Evolutionary conservation across 2,329 filamentous ascomycete genomes (phyloP), one percentile per base, ranked within the genome.

Genomic region (Sordariomycetes sp.): DNA sequence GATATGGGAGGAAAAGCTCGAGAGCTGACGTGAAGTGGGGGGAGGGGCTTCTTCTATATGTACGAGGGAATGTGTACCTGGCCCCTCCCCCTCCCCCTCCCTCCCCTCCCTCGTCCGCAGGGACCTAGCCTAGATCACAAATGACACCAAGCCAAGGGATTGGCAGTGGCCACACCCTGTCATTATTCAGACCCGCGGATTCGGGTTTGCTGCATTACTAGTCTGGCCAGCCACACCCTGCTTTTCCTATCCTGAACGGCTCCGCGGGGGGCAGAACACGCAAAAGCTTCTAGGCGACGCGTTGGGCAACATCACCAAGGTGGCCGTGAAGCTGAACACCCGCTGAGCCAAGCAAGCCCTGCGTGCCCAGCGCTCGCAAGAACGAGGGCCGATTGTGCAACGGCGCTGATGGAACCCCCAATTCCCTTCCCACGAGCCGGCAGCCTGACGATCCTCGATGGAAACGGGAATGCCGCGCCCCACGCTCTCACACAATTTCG

Each of bases 1-100:
- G 18, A 46, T 32, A 7, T 2, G 40, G 46, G 25, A 34, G 60
- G n/a, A 58, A 50, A 50, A 12, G 20, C 54, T 40, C 34, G 35
- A 57, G 51, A 40, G 12, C 40, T 53, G 40, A 57, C 20, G 16
- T 22, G 50, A 58, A 35, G 57, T 48, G 53, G 53, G 53, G 53
- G 53, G 55, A 53, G 53, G 53, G 57, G 35, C 51, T 24, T 40
- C 54, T 22, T 16, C 40, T 54, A 59, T 53, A 53, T 22, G 48
- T 43, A 53, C 35, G 35, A 37, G 35, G n/a, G n/a, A 11, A 16
- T 53, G 34, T 32, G 24, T 54, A 40, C 53, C 32, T 54, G 6
- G 24, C 14, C 24, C 51, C 20, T 22, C 24, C 51, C 20, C 51
- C 22, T 50, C 46, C 43, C 43, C 43, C 43, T 48, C n/a, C 18